These are phyloP conservation scores for Eutrema heterophyllum DNA, from an alignment of 345 rosid genomes.

Conservation along the genomic window DNA sequence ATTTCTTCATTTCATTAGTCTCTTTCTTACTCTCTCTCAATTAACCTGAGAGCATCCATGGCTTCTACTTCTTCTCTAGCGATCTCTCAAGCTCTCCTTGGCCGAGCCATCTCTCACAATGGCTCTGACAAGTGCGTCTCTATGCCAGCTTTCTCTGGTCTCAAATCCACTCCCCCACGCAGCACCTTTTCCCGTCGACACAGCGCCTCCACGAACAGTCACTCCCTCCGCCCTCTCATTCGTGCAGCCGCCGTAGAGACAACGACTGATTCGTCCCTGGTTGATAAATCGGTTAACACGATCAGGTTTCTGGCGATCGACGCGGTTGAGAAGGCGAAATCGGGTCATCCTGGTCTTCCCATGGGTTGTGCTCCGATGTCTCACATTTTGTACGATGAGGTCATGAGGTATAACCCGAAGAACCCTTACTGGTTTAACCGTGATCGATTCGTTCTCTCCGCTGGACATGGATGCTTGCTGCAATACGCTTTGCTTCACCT, in stretches of 20 bases:
- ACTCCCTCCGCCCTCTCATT: conserved; percentile 18
- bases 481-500: conserved; percentile 94
- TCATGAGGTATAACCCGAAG: conserved; percentile 91
- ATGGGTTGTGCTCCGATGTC: conserved; percentile 99
- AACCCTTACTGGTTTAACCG: conserved; percentile 98
- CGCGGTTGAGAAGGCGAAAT: conserved; percentile 96
- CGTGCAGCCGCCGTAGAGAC: conserved; percentile 53
- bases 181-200: conserved; percentile 14
- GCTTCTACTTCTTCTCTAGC: conserved; percentile 51
- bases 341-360: conserved; percentile 95
- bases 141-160: conserved; percentile 49
- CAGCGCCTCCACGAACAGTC: conserved; percentile 29
- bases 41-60: conserved; percentile 31
- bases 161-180: conserved; percentile 36
- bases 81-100: conserved; percentile 52
- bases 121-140: conserved; percentile 36
- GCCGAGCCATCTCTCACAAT: conserved; percentile 37
- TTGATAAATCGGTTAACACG: conserved; percentile 77
- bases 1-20: not conserved
- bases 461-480: conserved; percentile 96
- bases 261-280: conserved; percentile 56
- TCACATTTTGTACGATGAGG: conserved; percentile 81
- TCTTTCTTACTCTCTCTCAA: conserved; percentile 8
- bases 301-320: conserved; percentile 85
- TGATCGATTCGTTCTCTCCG: conserved; percentile 91